These are phyloP conservation scores for Haemoproteus tartakovskyi DNA, from an alignment of 169 alveolate genomes.

Conservation along the genomic window DNA sequence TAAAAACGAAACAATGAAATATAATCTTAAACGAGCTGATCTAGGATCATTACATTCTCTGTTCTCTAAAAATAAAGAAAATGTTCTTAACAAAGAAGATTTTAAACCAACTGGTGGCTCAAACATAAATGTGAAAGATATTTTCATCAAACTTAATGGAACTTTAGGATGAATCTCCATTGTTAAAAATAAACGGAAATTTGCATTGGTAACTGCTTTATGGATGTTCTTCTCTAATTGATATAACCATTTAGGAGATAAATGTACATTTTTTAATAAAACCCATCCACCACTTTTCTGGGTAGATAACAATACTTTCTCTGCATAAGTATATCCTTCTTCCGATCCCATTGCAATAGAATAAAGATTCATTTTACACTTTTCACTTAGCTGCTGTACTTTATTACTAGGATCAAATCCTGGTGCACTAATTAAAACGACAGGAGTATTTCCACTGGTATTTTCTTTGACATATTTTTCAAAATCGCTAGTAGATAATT, in stretches of 20 bases:
- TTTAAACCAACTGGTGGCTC: slow-evolving; percentile 97
- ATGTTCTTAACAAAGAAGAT: slow-evolving; percentile 86
- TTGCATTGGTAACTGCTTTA: slow-evolving; percentile 82
- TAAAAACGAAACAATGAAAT: slow-evolving; percentile 93
- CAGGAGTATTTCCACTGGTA: slow-evolving; percentile 88
- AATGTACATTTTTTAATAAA: slow-evolving; percentile 95
- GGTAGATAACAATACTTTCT: slow-evolving; percentile 88
- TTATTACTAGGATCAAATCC: slow-evolving; percentile 97
- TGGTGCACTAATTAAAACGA: slow-evolving; percentile 92
- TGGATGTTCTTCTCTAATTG: slow-evolving; percentile 93
- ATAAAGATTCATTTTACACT: slow-evolving; percentile 80
- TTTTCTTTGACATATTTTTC: slow-evolving; percentile 86
- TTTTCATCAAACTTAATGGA: slow-evolving; percentile 91
- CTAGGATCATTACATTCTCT: slow-evolving; percentile 70
- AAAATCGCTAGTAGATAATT: slow-evolving; percentile 82
- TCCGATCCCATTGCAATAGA: slow-evolving; percentile 97
- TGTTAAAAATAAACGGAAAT: slow-evolving; percentile 94
- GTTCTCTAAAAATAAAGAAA: slow-evolving; percentile 75
- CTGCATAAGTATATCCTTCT: slow-evolving; percentile 94
- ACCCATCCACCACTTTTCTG: slow-evolving; percentile 96
- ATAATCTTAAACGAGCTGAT: slow-evolving; percentile 88
- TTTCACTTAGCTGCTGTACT: slow-evolving; percentile 88
- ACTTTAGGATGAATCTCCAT: slow-evolving; percentile 93
- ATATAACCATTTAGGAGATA: slow-evolving; percentile 94
- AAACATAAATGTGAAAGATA: slow-evolving; percentile 91